Evolutionary conservation across 331 rosid species (phyloP), one percentile per base, ranked within the genome.

Genomic region (Quercus lobata): DNA sequence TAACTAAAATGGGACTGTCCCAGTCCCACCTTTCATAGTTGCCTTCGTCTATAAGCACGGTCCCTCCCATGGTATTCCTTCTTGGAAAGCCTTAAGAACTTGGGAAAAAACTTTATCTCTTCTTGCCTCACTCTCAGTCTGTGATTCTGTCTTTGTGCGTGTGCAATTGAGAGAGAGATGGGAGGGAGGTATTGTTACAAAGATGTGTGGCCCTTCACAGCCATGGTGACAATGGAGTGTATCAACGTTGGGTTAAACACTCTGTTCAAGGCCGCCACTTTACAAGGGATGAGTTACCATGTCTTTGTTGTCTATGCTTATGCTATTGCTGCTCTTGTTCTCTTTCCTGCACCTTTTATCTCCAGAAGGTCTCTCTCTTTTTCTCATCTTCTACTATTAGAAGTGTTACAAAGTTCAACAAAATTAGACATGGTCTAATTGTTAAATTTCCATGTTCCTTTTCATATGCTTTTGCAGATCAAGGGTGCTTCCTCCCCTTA

Each of bases 261-360:
- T 2, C 94, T 94, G 66, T 94, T 91, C 89, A 94, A 94, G 89
- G 93, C 92, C 19, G 98, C 98, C 41, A 89, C 99, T 18, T 27
- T 75, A 32, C 69, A 73, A 30, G 98, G 98, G 27, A 88, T 94
- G 97, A 94, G 94, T 69, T 80, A 85, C 84, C 89, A 81, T 84
- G 98, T 92, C 72, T 94, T 94, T 82, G 85, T 94, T 44, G 83
- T 90, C 57, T 94, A 94, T 76, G 87, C 97, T 81, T 94, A 91
- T 76, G 71, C 90, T 62, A 25, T 94, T 79, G 92, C 94, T 7
- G 89, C 93, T 56, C 34, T 84, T 72, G 54, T 89, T 1, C 91
- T 92, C 77, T 86, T 91, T 61, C 97, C 98, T 27, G 53, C 89
- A 0, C 86, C 93, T 21, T 88, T 94, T 74, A 5, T 89, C 80